Evolutionary conservation across 306 rosid genomes (phyloP).

Genomic region (Prinsepia uniflora): DNA sequence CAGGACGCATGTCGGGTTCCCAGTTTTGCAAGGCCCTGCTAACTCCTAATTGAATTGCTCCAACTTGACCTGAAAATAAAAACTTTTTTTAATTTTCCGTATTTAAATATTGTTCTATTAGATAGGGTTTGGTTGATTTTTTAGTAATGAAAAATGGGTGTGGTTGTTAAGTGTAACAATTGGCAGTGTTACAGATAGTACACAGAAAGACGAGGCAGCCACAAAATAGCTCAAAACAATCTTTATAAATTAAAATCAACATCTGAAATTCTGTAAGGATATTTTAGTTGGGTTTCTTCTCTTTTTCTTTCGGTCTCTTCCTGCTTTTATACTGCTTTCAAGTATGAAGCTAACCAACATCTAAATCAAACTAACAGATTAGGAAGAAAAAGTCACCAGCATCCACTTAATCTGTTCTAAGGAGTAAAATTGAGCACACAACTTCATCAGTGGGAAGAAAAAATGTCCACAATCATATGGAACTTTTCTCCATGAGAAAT

Average conservation of each 20-base stretch:
- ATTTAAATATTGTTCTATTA: not conserved
- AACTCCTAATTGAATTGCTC: conserved; percentile 83
- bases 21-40: conserved; percentile 94
- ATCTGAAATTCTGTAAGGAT: not conserved
- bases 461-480: not conserved
- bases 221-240: not conserved
- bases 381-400: not conserved
- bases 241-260: not conserved
- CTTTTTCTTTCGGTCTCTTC: not conserved
- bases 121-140: not conserved
- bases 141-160: too few species aligned
- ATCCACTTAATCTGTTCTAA: not conserved
- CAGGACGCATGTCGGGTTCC: conserved; percentile 92
- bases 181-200: not conserved
- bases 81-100: not conserved
- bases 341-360: not conserved
- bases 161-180: not conserved
- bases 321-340: not conserved
- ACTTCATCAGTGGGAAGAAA: not conserved
- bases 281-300: not conserved
- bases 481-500: not conserved
- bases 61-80: conserved; percentile 79
- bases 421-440: not conserved
- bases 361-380: not conserved
- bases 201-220: not conserved